Evolutionary conservation across 2,329 filamentous ascomycete species (phyloP), one percentile per base, ranked within the genome.

Genomic region (Aspergillus quadrilineatus): DNA sequence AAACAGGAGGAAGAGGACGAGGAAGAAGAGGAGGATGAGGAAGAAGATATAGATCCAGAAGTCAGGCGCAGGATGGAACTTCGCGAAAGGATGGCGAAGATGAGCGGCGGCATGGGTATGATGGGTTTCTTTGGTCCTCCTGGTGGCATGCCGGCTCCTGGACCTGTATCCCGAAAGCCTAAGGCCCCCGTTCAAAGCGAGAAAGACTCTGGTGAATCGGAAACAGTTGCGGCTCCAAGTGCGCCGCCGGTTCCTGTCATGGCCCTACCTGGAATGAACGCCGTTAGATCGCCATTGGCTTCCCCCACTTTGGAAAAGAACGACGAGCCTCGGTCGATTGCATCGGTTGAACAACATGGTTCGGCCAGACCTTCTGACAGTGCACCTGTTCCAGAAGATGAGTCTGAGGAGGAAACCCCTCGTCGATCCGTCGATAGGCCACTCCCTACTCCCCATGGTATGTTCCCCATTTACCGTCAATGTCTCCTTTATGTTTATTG

Each of bases 101-200:
- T 99, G 89, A 96, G 93, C 64, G 93, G 93, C 54, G 93, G 93
- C 22, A 96, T 96, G 90, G 91, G 91, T 46, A 96, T 97, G 88
- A 86, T 91, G 70, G 90, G 91, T 66, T 94, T 97, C 86, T 95
- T 96, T 72, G 90, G 90, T 15, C 83, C 84, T 17, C 85, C 87
- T 36, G 84, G 82, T 37, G 85, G 73, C 30, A 82, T 88, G 76
- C 78, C 82, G 57, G 76, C 75, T 70, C 59, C 67, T 63, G 62
- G 68, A 52, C 53, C 57, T 34, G 59, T 56, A 42, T 44, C 77
- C 49, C 79, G 79, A 62, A 85, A 83, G 67, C 77, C 80, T 37
- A 81, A 79, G 65, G 63, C 79, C 30, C 63, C 74, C 37, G 63
- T 60, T 10, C 71, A 77, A 57, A 60, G 66, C 39, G 73, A 75